phyloP scores from a whole-genome alignment of 2,329 filamentous ascomycete genomes.

The Exophiala oligosperma region DNA sequence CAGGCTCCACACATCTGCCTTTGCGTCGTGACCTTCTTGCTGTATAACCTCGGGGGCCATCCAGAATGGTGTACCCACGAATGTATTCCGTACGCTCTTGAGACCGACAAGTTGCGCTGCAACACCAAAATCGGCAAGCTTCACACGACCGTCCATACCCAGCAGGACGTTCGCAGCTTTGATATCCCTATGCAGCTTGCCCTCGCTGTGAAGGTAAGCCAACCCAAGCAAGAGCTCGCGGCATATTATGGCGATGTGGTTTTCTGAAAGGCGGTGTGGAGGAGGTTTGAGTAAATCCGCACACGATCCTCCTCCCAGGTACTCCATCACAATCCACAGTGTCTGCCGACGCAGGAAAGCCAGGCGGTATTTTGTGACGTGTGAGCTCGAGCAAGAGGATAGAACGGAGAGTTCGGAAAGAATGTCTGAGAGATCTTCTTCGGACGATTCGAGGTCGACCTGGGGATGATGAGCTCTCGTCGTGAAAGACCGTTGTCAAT shows the following conservation, averaged over 20 bases:
- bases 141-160: slow-evolving; percentile 87
- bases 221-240: slow-evolving; percentile 86
- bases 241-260: slow-evolving; percentile 90
- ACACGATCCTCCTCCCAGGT: slow-evolving; percentile 89
- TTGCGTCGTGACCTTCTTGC: slow-evolving; percentile 80
- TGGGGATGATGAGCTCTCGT: slow-evolving; percentile 42
- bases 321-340: slow-evolving; percentile 99
- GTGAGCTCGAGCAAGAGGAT: slow-evolving; percentile 86
- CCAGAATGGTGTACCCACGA: slow-evolving; percentile 96
- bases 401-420: slow-evolving; percentile 95
- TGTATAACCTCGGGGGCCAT: slow-evolving; percentile 96
- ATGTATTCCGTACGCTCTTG: slow-evolving; percentile 95
- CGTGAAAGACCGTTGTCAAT: background rate
- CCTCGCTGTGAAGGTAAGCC: slow-evolving; percentile 89
- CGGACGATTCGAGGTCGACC: slow-evolving; percentile 98
- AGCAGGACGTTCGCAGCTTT: slow-evolving; percentile 95
- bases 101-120: slow-evolving; percentile 96
- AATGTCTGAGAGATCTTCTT: slow-evolving; percentile 97
- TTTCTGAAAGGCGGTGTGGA: slow-evolving; percentile 63
- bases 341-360: slow-evolving; percentile 96
- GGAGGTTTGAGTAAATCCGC: slow-evolving; percentile 70
- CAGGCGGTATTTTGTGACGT: slow-evolving; percentile 93
- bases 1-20: slow-evolving; percentile 90
- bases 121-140: slow-evolving; percentile 95
- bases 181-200: slow-evolving; percentile 95